Base-by-base conservation (phyloP, 2,329 filamentous ascomycete species). In the Claviceps sp. region DNA sequence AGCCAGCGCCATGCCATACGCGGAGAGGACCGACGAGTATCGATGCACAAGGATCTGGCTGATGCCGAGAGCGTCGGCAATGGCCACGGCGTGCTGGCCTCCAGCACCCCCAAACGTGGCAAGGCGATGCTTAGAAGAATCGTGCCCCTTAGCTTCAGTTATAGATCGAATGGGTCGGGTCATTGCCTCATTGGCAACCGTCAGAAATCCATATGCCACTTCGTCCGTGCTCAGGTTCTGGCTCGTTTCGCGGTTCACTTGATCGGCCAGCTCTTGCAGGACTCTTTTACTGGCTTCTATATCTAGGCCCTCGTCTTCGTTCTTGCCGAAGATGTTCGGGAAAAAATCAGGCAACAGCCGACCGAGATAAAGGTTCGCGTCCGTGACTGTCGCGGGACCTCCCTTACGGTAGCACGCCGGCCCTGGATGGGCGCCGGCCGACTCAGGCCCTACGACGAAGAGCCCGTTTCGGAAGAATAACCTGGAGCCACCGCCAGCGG, bases 351-450 rank as follows among this genome's bases (percentile, higher is more conserved):
- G 71, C 40, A 66, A 59, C 41, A 69, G 65, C 38, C 84, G 72
- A 1, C 84, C 83, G 1, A 87, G 76, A 58, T 83, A 80, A 1
- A 87, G 63, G 57, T 87, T 87, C 0, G 84, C 84, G 61, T 88
- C 84, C 0, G 84, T 87, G 44, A 87, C 82, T 1, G 84, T 85
- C 13, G 86, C 64, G 14, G 84, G 83, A 0, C 84, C 84, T 1
- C 77, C 81, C 62, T 87, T 87, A n/a, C 83, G 73, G 59, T 88
- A 87, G 55, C 82, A 86, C 0, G 82, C 82, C 2, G 84, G 84
- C 0, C 84, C 84, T 2, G 84, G 84, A 60, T 86, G 80, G 5
- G 84, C 83, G 37, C 79, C 77, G 1, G 84, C 82, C 26, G 81
- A 85, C 59, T 87, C 83, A 1, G 85, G 85, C 0, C 85, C 85